Evolutionary conservation across 2,329 filamentous ascomycete species (phyloP).

Genomic region (Phaeophleospora eucalypticola): DNA sequence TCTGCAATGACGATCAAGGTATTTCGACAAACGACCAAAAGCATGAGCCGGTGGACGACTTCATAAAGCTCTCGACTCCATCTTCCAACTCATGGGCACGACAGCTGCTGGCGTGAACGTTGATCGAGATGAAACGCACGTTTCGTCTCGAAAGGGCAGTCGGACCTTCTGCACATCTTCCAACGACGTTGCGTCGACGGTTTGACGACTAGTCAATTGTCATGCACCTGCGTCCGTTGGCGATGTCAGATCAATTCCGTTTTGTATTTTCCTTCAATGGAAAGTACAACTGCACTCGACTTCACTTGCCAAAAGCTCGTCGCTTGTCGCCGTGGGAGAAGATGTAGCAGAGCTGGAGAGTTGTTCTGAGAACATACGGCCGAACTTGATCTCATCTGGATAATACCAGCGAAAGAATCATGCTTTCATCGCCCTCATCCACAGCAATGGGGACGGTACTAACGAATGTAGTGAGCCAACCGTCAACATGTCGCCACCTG

Average conservation of each 20-base stretch:
- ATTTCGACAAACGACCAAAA: slow-evolving; percentile 18
- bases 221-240: not conserved
- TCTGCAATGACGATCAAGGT: slow-evolving; percentile 20
- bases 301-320: not conserved
- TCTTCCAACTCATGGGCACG: slow-evolving; percentile 13
- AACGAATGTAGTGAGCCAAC: slow-evolving; percentile 37
- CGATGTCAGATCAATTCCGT: not conserved
- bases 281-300: not conserved
- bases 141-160: not conserved
- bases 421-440: slow-evolving; percentile 58
- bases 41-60: slow-evolving; percentile 22
- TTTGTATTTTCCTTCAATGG: not conserved
- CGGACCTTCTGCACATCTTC: slow-evolving; percentile 2
- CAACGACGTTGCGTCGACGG: not conserved
- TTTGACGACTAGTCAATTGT: not conserved
- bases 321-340: slow-evolving; percentile 15
- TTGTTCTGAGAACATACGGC: slow-evolving; percentile 86
- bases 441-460: slow-evolving; percentile 34
- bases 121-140: not conserved
- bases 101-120: not conserved
- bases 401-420: slow-evolving; percentile 99
- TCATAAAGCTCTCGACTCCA: slow-evolving; percentile 6
- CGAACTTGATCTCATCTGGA: slow-evolving; percentile 87
- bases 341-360: slow-evolving; percentile 10
- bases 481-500: slow-evolving; percentile 73